These are phyloP conservation scores for Cryptococcus amylolentus DNA, from an alignment of 1,284 basidiomycete species.

Conservation along the genomic window DNA sequence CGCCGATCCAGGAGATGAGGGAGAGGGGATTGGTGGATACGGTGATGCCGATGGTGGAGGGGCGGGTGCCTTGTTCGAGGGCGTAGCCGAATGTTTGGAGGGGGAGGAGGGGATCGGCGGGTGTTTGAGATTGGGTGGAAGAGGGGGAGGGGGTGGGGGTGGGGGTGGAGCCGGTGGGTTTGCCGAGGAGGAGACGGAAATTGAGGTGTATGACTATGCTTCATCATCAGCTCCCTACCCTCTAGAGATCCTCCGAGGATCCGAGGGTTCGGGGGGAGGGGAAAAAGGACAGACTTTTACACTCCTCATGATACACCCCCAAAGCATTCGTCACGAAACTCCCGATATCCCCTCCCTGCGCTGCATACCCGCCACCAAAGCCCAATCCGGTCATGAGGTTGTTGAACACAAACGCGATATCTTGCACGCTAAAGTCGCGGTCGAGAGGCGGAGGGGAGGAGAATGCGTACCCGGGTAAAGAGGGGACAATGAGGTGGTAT, in stretches of 20 bases:
- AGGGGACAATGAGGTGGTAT: slow-evolving; percentile 38
- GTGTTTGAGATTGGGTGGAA: slow-evolving; percentile 19
- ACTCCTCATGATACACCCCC: slow-evolving; percentile 19
- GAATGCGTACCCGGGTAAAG: slow-evolving; percentile 42
- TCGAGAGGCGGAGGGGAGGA: slow-evolving; percentile 39
- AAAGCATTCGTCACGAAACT: slow-evolving; percentile 27
- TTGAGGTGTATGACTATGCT: neutral
- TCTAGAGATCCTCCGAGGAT: too few species aligned
- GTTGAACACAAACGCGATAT: slow-evolving; percentile 38
- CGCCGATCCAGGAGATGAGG: slow-evolving; percentile 50
- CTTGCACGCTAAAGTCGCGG: slow-evolving; percentile 30
- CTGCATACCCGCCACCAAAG: slow-evolving; percentile 36
- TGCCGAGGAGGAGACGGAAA: neutral
- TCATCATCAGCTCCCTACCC: too few species aligned
- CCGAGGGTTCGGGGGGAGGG: too few species aligned
- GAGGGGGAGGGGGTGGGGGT: neutral
- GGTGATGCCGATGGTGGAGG: slow-evolving; percentile 47
- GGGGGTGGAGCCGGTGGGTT: neutral
- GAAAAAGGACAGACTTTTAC: slow-evolving; percentile 11
- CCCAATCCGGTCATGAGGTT: slow-evolving; percentile 46
- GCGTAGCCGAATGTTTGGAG: slow-evolving; percentile 18
- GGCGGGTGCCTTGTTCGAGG: slow-evolving; percentile 41
- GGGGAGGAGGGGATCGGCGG: neutral
- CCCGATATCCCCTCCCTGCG: slow-evolving; percentile 48
- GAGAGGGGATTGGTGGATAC: slow-evolving; percentile 47